Percentiles rank a stretch among this genome's conserved stretches.
Evolutionary conservation across 23 red algal species (phyloP).

Genomic region (Porphyridium purpureum): DNA sequence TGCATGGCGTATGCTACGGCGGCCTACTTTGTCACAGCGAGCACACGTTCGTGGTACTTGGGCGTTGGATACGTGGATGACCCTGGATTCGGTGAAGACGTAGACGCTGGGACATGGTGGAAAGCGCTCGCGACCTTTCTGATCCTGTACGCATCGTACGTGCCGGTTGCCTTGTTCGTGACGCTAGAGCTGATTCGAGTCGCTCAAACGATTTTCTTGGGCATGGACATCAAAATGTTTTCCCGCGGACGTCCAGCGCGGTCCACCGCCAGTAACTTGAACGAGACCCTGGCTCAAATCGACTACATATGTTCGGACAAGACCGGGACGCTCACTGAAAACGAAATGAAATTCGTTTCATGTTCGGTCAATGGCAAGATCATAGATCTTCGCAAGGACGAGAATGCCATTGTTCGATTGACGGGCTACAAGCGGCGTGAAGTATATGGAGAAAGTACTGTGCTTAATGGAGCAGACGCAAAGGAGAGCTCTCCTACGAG

Average conservation of each 20-base stretch:
- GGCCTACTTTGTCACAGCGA: conserved; percentile 23
- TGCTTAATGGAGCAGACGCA: conserved; percentile 5
- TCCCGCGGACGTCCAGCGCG: conserved; percentile 15
- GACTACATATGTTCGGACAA: conserved; percentile 69
- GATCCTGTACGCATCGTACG: conserved; percentile 62
- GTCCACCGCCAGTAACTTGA: conserved; percentile 50
- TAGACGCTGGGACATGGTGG: too few relatives aligned
- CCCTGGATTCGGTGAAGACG: too few relatives aligned
- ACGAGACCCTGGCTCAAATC: conserved; percentile 49
- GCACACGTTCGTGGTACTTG: conserved; percentile 58
- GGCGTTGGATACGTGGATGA: conserved; percentile 19
- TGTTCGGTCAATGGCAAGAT: conserved; percentile 19
- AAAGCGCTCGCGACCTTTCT: conserved; percentile 59
- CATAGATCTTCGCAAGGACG: conserved; percentile 21
- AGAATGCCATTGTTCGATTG: conserved; percentile 2
- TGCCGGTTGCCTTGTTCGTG: conserved; percentile 76
- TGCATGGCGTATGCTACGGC: conserved; percentile 19
- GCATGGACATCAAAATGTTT: conserved; percentile 33
- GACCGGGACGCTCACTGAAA: conserved; percentile 74
- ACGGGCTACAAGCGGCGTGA: too few relatives aligned
- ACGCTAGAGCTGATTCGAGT: conserved; percentile 71
- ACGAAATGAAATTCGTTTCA: conserved; percentile 65
- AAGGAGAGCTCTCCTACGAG: neutral
- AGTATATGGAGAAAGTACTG: too few relatives aligned
- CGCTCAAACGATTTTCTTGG: conserved; percentile 57